Base-by-base conservation (phyloP, 2,329 filamentous ascomycete species). In the Aspergillus quadricinctus region DNA sequence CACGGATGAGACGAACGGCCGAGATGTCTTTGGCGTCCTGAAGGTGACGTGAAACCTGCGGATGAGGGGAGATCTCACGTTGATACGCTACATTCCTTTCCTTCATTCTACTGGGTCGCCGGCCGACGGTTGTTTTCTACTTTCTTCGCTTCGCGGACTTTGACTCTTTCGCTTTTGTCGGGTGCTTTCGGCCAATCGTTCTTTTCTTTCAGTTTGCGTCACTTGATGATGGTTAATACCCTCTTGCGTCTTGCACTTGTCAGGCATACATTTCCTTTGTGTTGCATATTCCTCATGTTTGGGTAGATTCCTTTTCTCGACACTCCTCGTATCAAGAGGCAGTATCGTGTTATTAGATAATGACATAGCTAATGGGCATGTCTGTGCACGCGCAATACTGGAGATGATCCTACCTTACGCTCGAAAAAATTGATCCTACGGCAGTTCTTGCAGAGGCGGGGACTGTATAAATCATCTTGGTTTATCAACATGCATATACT, bases 1-100 rank as follows among this genome's bases (percentile, higher is more conserved):
- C 19, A 49, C 59, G 4, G 62, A 67, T 35, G 60, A 61, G 19
- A 62, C 60, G 14, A 54, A 58, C 27, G 60, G 57, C 14, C 66
- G 67, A 8, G 73, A 76, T 58, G 69, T 77, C 23, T 77, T 77
- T 59, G 74, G 71, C 1, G 73, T 76, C 28, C 63, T 77, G 61
- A 70, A 72, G 43, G 73, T 75, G 49, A 65, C 60, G 23, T 67
- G 56, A 59, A 43, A 25, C 31, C 43, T 50, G 48, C 52, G 21
- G 23, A 23, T 17, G 21, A 14, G 23, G 52, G 58, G 57, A 53
- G 43, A 45, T 50, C 31, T 48, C 52, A 62, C 40, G 57, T 61
- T 46, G 52, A 57, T 54, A 46, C 35, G 19, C n/a, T 51, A 17
- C 57, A 46, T 55, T 53, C 31, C 58, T 50, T 45, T 48, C 55